Percentiles rank a stretch among this genome's conserved stretches.
These are phyloP conservation scores for Kwoniella shivajii DNA, from an alignment of 1,284 basidiomycete species.

Conservation along the genomic window DNA sequence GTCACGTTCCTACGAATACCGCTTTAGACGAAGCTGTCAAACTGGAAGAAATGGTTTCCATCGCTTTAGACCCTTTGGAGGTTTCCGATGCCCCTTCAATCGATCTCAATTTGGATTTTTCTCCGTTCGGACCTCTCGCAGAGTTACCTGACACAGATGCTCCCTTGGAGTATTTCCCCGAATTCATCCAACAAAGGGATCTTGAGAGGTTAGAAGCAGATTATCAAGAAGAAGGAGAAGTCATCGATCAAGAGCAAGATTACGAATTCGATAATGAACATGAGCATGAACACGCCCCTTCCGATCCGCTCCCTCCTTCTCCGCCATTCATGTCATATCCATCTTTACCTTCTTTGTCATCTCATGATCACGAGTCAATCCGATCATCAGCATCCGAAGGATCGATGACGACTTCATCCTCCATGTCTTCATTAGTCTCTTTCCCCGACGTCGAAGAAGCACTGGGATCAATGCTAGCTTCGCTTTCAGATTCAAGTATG, in stretches of 20 bases:
- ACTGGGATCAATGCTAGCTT: slow-evolving; percentile 40
- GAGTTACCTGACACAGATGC: slow-evolving; percentile 17
- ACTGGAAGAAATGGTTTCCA: slow-evolving; percentile 31
- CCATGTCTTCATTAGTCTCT: slow-evolving; percentile 30
- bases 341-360: slow-evolving; percentile 44
- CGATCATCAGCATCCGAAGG: slow-evolving; percentile 31
- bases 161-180: slow-evolving; percentile 1
- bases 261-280: slow-evolving; percentile 3
- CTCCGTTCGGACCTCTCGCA: slow-evolving; percentile 30
- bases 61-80: slow-evolving; percentile 13
- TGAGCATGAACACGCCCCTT: slow-evolving; percentile 21
- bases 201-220: background rate
- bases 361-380: slow-evolving; percentile 23
- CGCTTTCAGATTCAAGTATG: slow-evolving; percentile 30
- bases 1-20: background rate
- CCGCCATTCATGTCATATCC: slow-evolving; percentile 41
- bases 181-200: slow-evolving; percentile 2
- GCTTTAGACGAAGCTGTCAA: slow-evolving; percentile 21
- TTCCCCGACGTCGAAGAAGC: slow-evolving; percentile 48
- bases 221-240: background rate
- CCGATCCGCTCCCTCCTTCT: slow-evolving; percentile 34
- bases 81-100: slow-evolving; percentile 24
- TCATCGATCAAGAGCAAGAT: background rate
- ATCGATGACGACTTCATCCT: slow-evolving; percentile 24
- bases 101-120: slow-evolving; percentile 39